Evolutionary conservation across 2,329 filamentous ascomycete species (phyloP).

Genomic region (Sporothrix variecibatus): DNA sequence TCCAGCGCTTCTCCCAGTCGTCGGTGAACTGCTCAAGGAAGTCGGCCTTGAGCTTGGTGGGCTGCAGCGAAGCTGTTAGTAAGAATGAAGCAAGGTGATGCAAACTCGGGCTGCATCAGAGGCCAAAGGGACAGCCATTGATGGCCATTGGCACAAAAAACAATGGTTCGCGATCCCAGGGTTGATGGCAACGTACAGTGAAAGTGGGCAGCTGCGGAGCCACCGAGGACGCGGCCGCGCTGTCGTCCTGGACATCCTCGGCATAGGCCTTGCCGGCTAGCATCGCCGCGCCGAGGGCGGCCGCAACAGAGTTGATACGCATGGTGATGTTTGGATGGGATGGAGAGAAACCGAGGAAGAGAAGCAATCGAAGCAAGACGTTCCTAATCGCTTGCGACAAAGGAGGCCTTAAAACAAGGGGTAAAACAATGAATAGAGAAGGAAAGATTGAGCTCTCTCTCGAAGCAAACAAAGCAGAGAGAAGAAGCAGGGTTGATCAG

Average conservation of each 20-base stretch:
- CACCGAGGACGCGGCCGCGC: constrained; percentile 49
- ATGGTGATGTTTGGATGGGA: constrained; percentile 51
- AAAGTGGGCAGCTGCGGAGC: constrained; percentile 75
- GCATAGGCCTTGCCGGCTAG: constrained; percentile 69
- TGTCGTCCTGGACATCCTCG: constrained; percentile 60
- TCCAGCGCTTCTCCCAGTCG: constrained; percentile 93
- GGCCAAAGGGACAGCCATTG: not conserved
- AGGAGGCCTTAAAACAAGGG: constrained; percentile 8
- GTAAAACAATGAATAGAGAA: not conserved
- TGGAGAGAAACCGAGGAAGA: not conserved
- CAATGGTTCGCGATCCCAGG: not conserved
- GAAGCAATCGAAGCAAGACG: not conserved
- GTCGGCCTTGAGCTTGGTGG: constrained; percentile 82
- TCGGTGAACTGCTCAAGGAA: constrained; percentile 99
- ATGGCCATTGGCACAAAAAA: not conserved
- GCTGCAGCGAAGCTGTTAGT: constrained; percentile 53
- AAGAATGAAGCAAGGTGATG: not conserved
- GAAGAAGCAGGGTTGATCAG: not conserved
- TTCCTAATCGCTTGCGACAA: constrained; percentile 9
- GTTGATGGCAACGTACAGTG: constrained; percentile 67
- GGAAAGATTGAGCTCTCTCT: not conserved
- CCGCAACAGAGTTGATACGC: constrained; percentile 81
- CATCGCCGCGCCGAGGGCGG: constrained; percentile 73
- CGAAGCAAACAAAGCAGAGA: constrained; percentile 1
- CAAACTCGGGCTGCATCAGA: constrained; percentile 22